Percentiles rank a stretch among this genome's conserved stretches.
These are phyloP conservation scores for Aspergillus cristatus DNA, from an alignment of 495 filamentous ascomycete genomes.

Conservation along the genomic window DNA sequence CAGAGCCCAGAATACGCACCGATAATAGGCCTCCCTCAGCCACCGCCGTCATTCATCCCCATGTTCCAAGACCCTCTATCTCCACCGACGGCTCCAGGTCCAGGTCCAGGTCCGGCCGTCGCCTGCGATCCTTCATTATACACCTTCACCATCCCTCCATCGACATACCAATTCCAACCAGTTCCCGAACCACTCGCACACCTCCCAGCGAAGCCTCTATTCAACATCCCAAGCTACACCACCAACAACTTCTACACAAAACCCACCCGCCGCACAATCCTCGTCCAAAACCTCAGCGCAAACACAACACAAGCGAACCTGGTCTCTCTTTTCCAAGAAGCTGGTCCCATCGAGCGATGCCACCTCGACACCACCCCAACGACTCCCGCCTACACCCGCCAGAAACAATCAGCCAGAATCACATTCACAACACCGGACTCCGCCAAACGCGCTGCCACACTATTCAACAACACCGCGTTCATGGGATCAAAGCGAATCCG, in stretches of 20 bases:
- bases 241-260: constrained; percentile 1
- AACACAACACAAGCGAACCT: constrained; percentile 19
- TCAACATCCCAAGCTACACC: constrained; percentile 4
- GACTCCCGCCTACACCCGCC: too few relatives aligned
- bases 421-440: constrained; percentile 28
- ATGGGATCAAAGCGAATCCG: constrained; percentile 20
- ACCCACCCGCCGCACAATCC: constrained; percentile 13
- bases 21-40: constrained; percentile 19
- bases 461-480: constrained; percentile 25
- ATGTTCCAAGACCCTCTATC: constrained; percentile 22
- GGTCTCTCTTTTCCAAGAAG: constrained; percentile 11
- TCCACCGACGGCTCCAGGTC: constrained; percentile 15
- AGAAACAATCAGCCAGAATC: constrained; percentile 18
- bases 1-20: constrained; percentile 21
- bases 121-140: constrained; percentile 15
- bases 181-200: constrained; percentile 5
- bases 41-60: constrained; percentile 21
- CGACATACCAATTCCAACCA: constrained; percentile 18
- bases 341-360: constrained; percentile 22
- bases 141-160: constrained; percentile 24
- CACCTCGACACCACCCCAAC: constrained; percentile 10
- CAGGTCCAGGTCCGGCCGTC: constrained; percentile 12
- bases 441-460: constrained; percentile 21
- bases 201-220: too few relatives aligned
- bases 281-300: constrained; percentile 21